Evolutionary conservation across 2,329 filamentous ascomycete genomes (phyloP).

Genomic region (Fusarium zealandicum): DNA sequence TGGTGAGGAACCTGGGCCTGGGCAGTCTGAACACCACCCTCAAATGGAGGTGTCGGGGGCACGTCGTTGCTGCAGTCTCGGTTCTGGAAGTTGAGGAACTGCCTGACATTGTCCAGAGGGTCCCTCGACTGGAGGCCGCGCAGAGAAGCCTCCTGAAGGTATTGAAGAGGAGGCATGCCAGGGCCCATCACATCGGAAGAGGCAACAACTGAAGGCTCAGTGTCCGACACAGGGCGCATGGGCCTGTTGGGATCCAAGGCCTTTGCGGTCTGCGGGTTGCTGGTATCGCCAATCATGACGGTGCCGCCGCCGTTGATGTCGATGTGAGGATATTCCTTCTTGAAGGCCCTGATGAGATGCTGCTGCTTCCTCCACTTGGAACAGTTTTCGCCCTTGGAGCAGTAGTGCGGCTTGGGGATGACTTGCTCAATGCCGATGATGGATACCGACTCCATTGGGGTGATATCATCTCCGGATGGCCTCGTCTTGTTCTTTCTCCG

Average conservation of each 20-base stretch:
- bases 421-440: slow-evolving; percentile 93
- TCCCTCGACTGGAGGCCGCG: slow-evolving; percentile 75
- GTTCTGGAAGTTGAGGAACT: slow-evolving; percentile 84
- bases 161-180: slow-evolving; percentile 68
- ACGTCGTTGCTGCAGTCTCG: slow-evolving; percentile 59
- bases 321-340: slow-evolving; percentile 75
- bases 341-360: slow-evolving; percentile 75
- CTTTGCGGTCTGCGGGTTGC: slow-evolving; percentile 72
- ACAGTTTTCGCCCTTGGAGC: slow-evolving; percentile 86
- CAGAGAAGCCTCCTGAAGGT: slow-evolving; percentile 77
- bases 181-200: slow-evolving; percentile 90
- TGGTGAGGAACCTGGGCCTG: slow-evolving; percentile 57
- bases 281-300: slow-evolving; percentile 81
- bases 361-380: slow-evolving; percentile 83
- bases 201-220: slow-evolving; percentile 82
- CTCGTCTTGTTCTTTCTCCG: slow-evolving; percentile 50
- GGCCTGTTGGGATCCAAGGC: slow-evolving; percentile 63
- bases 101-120: slow-evolving; percentile 90
- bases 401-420: slow-evolving; percentile 82
- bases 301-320: slow-evolving; percentile 64
- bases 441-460: slow-evolving; percentile 83
- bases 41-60: slow-evolving; percentile 74
- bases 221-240: slow-evolving; percentile 74
- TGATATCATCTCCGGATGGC: slow-evolving; percentile 68
- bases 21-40: slow-evolving; percentile 60